Evolutionary conservation across 371 early-diverging fungal species (phyloP), one percentile per base, ranked within the genome.

Genomic region (Catenaria anguillulae): DNA sequence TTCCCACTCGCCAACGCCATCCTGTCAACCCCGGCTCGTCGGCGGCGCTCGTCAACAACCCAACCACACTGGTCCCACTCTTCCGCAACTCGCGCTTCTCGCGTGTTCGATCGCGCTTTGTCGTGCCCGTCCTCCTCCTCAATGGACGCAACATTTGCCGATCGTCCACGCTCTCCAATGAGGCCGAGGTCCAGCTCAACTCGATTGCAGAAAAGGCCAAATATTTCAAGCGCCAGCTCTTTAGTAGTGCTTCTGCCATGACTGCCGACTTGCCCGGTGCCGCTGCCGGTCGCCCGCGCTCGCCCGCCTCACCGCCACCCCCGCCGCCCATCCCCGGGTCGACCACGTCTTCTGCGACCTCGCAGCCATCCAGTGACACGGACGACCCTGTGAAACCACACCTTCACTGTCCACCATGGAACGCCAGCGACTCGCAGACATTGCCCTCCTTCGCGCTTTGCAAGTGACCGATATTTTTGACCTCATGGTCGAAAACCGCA

Each of bases 401-500:
- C n/a, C n/a, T n/a, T n/a, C n/a, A n/a, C n/a, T n/a, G 24, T 60
- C 63, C 26, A 29, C 43, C 33, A 59, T 59, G 59, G 35, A 59
- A n/a, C 5, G 23, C 8, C 59, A 59, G 43, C 59, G 59, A 4
- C 5, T 29, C 4, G 37, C 59, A 23, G 63, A 63, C 43, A 63
- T 63, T 33, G 56, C 35, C 29, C 36, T 63, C 29, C 45, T 63
- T n/a, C 62, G 24, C 15, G 43, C 23, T 24, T 33, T 63, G 19
- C 17, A 60, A 10, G 45, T 63, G 23, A 62, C n/a, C 24, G 17
- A 40, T 24, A 60, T 63, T 19, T 33, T n/a, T 15, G 63, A 63
- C 60, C 50, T 63, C n/a, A 63, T 63, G 63, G 63, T 63, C 29
- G 63, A 63, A n/a, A 63, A 26, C 26, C 36, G 60, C 26, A 63